Evolutionary conservation across 345 rosid species (phyloP), one percentile per base, ranked within the genome.

Genomic region (Geranium brycei): DNA sequence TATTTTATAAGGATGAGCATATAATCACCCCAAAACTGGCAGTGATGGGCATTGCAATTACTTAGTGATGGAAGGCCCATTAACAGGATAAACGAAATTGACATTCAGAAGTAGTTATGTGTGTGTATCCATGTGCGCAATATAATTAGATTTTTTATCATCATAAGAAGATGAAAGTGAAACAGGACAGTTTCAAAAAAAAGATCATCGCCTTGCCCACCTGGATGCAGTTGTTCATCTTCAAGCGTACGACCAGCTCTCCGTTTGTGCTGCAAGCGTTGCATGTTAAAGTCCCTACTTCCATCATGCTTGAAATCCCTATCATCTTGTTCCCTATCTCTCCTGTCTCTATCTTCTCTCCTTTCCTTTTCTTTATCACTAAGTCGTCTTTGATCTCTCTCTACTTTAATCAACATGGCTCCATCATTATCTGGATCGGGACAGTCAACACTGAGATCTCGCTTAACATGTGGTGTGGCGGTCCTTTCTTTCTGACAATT

Each of bases 311-410:
- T 86, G 71, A 78, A 76, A 67, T 75, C 86, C 76, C 80, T 74
- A 65, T 73, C 88, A 72, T 77, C 90, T 53, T 62, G 72, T 28
- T 82, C 84, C 19, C 66, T 70, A 59, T 79, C 88, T 78, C 79
- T 83, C 82, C 78, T 74, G 67, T 82, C 95, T 74, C 77, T 76
- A 17, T 84, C 92, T 63, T 87, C 96, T 73, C 79, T 87, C 69
- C 81, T 80, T 35, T 87, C 96, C 71, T 72, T 83, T 62, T 78
- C 91, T 64, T 84, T 86, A 69, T 85, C 95, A 71, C 79, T 77
- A 60, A 73, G 87, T 70, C 85, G 82, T 31, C 87, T 64, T 51
- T 80, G 89, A 63, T 93, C 99, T 77, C 79, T 87, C 63, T 79
- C 87, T 40, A 72, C 78, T 73, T 81, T 88, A 8, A 47, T 11